Conservation (phyloP, 2,329 filamentous ascomycete species). For the Sporothrix inflata region DNA sequence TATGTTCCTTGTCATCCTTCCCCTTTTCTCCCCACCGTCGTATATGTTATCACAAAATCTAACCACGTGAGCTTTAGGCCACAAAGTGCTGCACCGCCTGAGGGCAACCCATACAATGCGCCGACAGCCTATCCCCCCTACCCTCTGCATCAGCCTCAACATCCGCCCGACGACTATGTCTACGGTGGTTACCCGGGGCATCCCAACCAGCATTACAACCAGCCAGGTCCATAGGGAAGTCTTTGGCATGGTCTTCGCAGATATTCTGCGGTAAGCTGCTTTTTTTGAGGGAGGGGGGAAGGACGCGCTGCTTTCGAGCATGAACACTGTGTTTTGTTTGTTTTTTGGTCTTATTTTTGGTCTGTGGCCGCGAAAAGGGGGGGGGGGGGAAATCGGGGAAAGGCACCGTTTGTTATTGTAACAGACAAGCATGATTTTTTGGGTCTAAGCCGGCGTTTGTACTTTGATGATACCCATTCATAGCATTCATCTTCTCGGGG, state of each 20-base stretch:
- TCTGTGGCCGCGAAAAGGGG: not conserved
- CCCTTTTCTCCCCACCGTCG: not conserved
- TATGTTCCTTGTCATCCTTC: not conserved
- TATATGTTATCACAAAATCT: too few relatives aligned
- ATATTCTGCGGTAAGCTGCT: not conserved
- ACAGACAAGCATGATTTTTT: not conserved
- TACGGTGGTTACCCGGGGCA: not conserved
- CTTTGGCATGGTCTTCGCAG: not conserved
- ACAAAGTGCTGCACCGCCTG: not conserved
- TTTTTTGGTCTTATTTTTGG: not conserved
- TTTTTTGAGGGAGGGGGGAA: not conserved
- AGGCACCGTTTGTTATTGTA: not conserved
- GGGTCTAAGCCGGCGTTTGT: not conserved
- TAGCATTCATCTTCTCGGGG: not conserved
- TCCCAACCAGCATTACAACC: not conserved
- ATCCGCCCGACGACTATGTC: not conserved
- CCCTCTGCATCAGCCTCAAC: not conserved
- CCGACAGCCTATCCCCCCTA: not conserved
- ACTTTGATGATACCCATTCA: constrained; percentile 20
- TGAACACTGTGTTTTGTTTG: not conserved
- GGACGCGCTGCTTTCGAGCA: not conserved
- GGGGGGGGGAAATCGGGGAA: not conserved
- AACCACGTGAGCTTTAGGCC: not conserved
- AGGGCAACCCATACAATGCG: not conserved
- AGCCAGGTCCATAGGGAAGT: not conserved